Base-by-base conservation (phyloP, 202 grass and related monocot genomes). In the Saccharum hybrid region DNA sequence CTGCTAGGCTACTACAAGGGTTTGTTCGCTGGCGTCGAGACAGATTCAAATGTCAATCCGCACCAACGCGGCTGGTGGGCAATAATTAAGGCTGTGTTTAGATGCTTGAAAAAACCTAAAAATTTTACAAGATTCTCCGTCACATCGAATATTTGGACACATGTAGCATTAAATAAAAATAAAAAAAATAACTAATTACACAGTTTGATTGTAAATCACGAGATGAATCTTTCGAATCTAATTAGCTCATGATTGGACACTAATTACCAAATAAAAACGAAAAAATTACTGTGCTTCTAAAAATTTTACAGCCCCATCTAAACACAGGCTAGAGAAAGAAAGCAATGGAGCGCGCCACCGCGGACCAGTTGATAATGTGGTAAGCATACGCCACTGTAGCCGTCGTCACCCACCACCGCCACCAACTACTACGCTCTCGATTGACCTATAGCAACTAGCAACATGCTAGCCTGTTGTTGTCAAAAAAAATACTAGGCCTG, bases 11-110 rank as follows among this genome's bases (percentile, higher is more conserved):
- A 19, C 0, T 10, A 59, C 0, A 14, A 30, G 31, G 10, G 14
- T 82, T 67, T 13, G 38, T 63, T 89, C 8, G 4, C 45, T 61
- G 18, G 62, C 69, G 11, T 68, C 48, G 30, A 36, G 83, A 90
- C 63, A 33, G 61, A 86, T 83, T 79, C 84, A 90, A 90, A 83
- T 68, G 84, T 86, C 80, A 69, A 86, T 79, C 51, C 40, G 40
- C 80, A 90, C 43, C 88, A 56, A 70, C 82, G 70, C 57, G 77
- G 31, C 64, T 15, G 82, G 71, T 85, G 54, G 70, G 51, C 16
- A 6, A n/a, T 49, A 68, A 74, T 80, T 71, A 46, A 71, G 46
- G 68, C n/a, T n/a, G n/a, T n/a, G n/a, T n/a, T n/a, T n/a, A n/a
- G n/a, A n/a, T n/a, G n/a, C n/a, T n/a, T n/a, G n/a, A n/a, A n/a